phyloP scores from a whole-genome alignment of 2,329 filamentous ascomycete genomes.

The Tolypocladium ovalisporum region DNA sequence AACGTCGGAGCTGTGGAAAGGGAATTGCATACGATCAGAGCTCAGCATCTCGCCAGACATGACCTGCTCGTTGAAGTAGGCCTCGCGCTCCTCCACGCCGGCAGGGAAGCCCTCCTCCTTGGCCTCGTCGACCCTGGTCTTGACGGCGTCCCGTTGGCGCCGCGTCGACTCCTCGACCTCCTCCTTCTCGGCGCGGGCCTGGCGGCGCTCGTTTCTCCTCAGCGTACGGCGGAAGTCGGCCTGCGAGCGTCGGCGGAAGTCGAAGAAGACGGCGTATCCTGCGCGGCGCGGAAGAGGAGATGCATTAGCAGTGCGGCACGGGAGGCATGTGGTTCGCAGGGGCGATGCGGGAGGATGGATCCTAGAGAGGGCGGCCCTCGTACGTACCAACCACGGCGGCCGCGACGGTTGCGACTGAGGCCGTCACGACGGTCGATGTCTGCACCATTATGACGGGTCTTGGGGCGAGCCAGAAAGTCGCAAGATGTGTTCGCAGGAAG shows the following conservation, averaged over 20 bases:
- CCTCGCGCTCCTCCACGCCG: slow-evolving; percentile 86
- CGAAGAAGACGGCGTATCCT: slow-evolving; percentile 61
- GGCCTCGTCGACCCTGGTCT: slow-evolving; percentile 64
- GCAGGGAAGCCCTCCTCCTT: slow-evolving; percentile 86
- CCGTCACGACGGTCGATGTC: slow-evolving; percentile 45
- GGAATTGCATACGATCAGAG: slow-evolving; percentile 58
- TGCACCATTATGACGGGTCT: slow-evolving; percentile 29
- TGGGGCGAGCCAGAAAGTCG: slow-evolving; percentile 6
- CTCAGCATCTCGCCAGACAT: slow-evolving; percentile 77
- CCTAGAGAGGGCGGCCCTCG: slow-evolving; percentile 3
- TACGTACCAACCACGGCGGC: slow-evolving; percentile 46
- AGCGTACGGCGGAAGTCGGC: slow-evolving; percentile 56
- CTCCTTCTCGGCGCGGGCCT: slow-evolving; percentile 61
- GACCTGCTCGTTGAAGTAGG: slow-evolving; percentile 94
- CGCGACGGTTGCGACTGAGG: slow-evolving; percentile 49
- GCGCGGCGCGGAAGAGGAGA: slow-evolving; percentile 1
- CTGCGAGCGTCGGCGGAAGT: slow-evolving; percentile 53
- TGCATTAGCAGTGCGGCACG: not conserved
- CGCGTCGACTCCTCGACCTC: slow-evolving; percentile 54
- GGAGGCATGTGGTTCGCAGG: not conserved
- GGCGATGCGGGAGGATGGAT: not conserved
- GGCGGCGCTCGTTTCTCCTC: slow-evolving; percentile 65
- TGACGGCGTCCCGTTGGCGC: slow-evolving; percentile 64
- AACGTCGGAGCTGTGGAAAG: not conserved
- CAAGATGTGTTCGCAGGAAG: not conserved